These are phyloP conservation scores for Prunus kanzakura DNA, from an alignment of 306 rosid genomes.

Conservation along the genomic window DNA sequence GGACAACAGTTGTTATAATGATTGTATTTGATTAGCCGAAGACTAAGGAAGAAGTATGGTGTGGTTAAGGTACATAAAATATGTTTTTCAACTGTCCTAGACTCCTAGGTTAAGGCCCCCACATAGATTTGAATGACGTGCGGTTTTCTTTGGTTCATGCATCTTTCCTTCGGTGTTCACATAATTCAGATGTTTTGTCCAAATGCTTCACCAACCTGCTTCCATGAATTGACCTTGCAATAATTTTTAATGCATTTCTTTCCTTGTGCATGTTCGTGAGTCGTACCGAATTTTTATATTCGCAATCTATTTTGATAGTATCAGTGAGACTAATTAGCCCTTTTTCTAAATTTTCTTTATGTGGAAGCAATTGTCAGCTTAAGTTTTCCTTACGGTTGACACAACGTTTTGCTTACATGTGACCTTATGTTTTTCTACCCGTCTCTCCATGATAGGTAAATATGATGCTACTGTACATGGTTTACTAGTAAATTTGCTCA, in stretches of 20 bases:
- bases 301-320: not conserved
- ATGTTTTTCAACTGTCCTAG: not conserved
- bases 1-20: slow-evolving; percentile 2
- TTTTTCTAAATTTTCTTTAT: not conserved
- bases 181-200: not conserved
- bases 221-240: slow-evolving; percentile 16
- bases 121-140: slow-evolving; percentile 20
- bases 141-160: slow-evolving; percentile 39
- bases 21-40: not conserved
- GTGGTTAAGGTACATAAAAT: not conserved
- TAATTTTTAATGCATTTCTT: not conserved
- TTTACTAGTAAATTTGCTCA: too few species aligned
- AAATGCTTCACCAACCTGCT: not conserved
- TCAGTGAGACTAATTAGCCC: not conserved
- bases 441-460: too few species aligned
- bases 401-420: too few species aligned
- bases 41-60: not conserved
- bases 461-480: too few species aligned
- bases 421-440: too few species aligned
- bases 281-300: not conserved
- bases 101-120: slow-evolving; percentile 28
- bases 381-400: too few species aligned
- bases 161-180: slow-evolving; percentile 9
- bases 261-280: not conserved
- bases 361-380: not conserved